Evolutionary conservation across 345 rosid genomes (phyloP), one percentile per base, ranked within the genome.

Genomic region (Firmiana major): DNA sequence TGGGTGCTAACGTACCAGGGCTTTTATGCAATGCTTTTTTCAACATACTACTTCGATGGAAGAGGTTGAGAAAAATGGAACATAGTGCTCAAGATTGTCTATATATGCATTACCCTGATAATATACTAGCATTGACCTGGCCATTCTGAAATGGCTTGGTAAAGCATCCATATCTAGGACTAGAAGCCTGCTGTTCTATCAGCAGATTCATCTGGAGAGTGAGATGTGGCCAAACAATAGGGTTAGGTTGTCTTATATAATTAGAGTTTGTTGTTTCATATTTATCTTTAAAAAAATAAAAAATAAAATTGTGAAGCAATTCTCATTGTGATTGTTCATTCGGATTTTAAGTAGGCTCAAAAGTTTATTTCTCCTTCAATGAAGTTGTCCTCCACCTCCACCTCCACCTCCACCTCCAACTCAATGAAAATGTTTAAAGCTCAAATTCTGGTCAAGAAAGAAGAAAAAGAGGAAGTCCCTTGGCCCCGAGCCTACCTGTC

Each of bases 361-460:
- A 36, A 75, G 76, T 66, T 65, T 55, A 65, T 58, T 24, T 9
- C 24, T 60, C 74, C 67, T 36, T 67, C 34, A 58, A 58, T 59
- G 65, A 81, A 67, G 22, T 8, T 63, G 71, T 53, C 31, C 15
- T 70, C 28, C 13, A 9, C 5, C 10, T 28, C 31, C 62, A 3
- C 28, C 62, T 7, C 26, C 40, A 5, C 4, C 40, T 0, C 40
- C n/a, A n/a, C n/a, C n/a, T n/a, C 48, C 2, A n/a, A 38, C 21
- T 72, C 48, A 28, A 80, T 82, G 88, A 86, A 85, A 73, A 81
- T 89, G 85, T 78, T 91, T 54, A 93, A 85, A 82, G 81, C 89
- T 87, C 76, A 86, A 82, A 78, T 82, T 89, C 79, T 89, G 89
- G 90, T 83, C 90, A n/a, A 84, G 78, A 69, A 89, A 85, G 85